These are phyloP conservation scores for Heimioporus sp. DNA, from an alignment of 768 basidiomycete species.

Conservation along the genomic window DNA sequence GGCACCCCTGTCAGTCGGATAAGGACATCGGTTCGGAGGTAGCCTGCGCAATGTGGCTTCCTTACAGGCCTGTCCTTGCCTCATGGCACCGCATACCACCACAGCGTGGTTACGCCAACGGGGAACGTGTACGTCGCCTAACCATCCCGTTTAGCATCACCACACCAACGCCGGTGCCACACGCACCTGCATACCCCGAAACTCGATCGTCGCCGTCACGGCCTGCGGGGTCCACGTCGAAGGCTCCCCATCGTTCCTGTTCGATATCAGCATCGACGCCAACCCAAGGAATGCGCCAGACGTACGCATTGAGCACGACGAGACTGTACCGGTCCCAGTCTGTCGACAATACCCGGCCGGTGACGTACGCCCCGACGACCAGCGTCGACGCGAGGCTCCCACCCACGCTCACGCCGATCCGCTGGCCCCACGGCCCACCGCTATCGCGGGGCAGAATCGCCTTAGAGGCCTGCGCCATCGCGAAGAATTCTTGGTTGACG, in stretches of 20 bases:
- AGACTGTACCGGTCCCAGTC: conserved; percentile 68
- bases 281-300: background rate
- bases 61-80: background rate
- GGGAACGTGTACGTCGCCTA: conserved; percentile 76
- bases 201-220: conserved; percentile 55
- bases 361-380: conserved; percentile 65
- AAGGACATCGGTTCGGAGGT: too few species aligned
- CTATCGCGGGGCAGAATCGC: conserved; percentile 67
- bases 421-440: conserved; percentile 66
- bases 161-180: background rate
- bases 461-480: conserved; percentile 74
- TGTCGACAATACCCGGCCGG: conserved; percentile 46
- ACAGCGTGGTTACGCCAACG: conserved; percentile 62
- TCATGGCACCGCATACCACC: conserved; percentile 42
- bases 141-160: background rate
- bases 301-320: conserved; percentile 70
- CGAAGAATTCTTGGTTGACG: conserved; percentile 75
- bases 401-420: conserved; percentile 62
- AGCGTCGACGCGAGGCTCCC: conserved; percentile 58
- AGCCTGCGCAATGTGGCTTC: too few species aligned
- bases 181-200: too few species aligned
- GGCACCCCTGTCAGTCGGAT: too few species aligned
- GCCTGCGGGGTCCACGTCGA: conserved; percentile 53
- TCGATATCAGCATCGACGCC: too few species aligned
- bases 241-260: conserved; percentile 48